Evolutionary conservation across 2,329 filamentous ascomycete species (phyloP).

Genomic region (Calycina marina): DNA sequence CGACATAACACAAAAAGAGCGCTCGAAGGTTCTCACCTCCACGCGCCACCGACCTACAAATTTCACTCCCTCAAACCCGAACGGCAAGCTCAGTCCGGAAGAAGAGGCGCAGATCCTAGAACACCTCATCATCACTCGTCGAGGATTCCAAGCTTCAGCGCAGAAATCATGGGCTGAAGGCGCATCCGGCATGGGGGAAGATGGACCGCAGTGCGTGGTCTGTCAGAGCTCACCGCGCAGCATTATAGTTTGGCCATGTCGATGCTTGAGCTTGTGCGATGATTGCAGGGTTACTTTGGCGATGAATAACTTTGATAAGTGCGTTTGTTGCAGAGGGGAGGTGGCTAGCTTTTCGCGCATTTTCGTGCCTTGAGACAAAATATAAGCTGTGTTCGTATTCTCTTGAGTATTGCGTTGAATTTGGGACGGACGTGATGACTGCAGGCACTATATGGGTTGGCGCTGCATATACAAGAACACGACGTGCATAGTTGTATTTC

Average conservation of each 20-base stretch:
- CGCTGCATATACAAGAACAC: too few relatives aligned
- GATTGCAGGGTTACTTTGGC: constrained; percentile 87
- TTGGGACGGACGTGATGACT: too few relatives aligned
- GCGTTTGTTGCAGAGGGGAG: constrained; percentile 82
- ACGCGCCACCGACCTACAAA: constrained; percentile 25
- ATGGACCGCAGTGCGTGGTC: constrained; percentile 77
- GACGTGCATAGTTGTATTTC: too few relatives aligned
- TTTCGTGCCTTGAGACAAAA: constrained; percentile 69
- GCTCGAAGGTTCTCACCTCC: constrained; percentile 50
- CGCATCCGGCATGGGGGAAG: constrained; percentile 58
- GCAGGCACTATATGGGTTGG: too few relatives aligned
- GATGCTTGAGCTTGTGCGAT: constrained; percentile 86
- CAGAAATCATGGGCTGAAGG: constrained; percentile 48
- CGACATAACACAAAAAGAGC: constrained; percentile 51
- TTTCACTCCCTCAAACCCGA: constrained; percentile 16
- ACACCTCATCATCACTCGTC: constrained; percentile 35
- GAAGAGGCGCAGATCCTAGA: constrained; percentile 48
- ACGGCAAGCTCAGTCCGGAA: constrained; percentile 33
- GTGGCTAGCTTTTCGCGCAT: constrained; percentile 82
- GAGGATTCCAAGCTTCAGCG: constrained; percentile 9
- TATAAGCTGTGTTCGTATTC: too few relatives aligned
- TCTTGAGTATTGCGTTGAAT: too few relatives aligned
- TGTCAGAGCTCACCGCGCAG: constrained; percentile 78
- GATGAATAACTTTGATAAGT: constrained; percentile 95
- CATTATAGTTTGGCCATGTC: constrained; percentile 91